These are phyloP conservation scores for Haematococcus sp. DNA, from an alignment of 139 green algal species.

Conservation along the genomic window DNA sequence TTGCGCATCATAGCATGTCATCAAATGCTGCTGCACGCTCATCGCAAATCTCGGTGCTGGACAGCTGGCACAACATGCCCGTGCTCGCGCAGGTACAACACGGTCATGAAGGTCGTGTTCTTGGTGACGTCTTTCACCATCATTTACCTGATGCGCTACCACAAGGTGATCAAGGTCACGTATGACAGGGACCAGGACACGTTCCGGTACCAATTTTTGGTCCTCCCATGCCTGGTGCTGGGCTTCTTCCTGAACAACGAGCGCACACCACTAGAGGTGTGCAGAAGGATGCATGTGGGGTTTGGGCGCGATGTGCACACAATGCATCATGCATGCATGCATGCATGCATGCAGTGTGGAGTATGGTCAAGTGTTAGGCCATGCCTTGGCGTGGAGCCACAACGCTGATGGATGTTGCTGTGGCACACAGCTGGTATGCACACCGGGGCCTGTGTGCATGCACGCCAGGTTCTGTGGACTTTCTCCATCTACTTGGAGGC, in stretches of 20 bases:
- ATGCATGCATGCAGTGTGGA: background rate
- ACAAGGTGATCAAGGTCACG: constrained; percentile 85
- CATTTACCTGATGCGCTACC: constrained; percentile 89
- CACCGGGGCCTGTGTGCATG: no score
- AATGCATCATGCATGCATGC: background rate
- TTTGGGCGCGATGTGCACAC: no score
- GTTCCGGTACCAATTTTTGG: constrained; percentile 87
- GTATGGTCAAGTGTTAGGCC: no score
- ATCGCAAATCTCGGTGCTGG: background rate
- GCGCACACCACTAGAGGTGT: constrained; percentile 78
- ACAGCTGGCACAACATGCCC: background rate
- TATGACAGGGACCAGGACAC: constrained; percentile 98
- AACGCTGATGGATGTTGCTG: no score
- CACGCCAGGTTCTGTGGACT: constrained; percentile 89
- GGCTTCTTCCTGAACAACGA: constrained; percentile 78
- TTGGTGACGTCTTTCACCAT: constrained; percentile 79
- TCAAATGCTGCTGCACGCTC: no score
- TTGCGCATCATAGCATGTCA: background rate
- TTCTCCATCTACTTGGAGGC: constrained; percentile 99
- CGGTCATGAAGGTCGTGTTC: constrained; percentile 98
- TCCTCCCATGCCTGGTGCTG: constrained; percentile 75
- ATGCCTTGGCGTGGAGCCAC: no score
- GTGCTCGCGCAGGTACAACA: constrained; percentile 89
- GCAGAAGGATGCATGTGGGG: background rate
- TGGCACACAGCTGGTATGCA: no score